Evolutionary conservation across 495 filamentous ascomycete species (phyloP).

Genomic region (Podospora tetraspora): DNA sequence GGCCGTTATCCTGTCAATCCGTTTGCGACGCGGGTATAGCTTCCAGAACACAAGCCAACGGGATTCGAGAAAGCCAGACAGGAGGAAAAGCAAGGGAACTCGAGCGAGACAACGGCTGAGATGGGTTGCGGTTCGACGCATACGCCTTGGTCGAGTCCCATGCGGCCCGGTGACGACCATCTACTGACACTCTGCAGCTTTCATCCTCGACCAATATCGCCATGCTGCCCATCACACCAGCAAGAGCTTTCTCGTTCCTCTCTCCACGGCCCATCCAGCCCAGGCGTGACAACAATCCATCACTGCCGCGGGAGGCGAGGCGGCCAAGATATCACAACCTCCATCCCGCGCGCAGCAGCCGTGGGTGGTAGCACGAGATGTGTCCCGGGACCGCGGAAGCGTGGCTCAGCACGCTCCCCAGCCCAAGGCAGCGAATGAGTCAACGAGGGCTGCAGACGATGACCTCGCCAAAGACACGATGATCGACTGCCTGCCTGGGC

Average conservation of each 20-base stretch:
- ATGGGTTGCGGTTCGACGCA: constrained; percentile 17
- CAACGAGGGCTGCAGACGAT: not conserved
- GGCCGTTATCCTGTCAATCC: constrained; percentile 4
- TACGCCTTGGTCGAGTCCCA: constrained; percentile 13
- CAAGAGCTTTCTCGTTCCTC: not conserved
- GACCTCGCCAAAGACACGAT: not conserved
- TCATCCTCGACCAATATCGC: not conserved
- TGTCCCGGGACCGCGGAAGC: not conserved
- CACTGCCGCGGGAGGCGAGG: not conserved
- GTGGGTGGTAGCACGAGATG: constrained; percentile 24
- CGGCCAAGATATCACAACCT: not conserved
- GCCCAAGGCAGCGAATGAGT: constrained; percentile 7
- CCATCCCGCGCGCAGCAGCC: constrained; percentile 1
- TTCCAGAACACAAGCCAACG: constrained; percentile 14
- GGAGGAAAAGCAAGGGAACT: constrained; percentile 15
- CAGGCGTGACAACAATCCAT: not conserved
- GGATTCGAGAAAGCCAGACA: constrained; percentile 3
- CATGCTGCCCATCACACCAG: not conserved
- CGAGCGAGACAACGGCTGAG: constrained; percentile 11
- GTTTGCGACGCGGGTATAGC: constrained; percentile 13
- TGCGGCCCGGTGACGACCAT: constrained; percentile 3
- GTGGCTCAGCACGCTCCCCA: constrained; percentile 18
- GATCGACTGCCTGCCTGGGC: constrained; percentile 9
- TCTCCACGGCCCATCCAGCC: not conserved
- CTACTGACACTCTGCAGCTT: not conserved